These are phyloP conservation scores for Mycena polygramma DNA, from an alignment of 768 basidiomycete species.

Conservation along the genomic window DNA sequence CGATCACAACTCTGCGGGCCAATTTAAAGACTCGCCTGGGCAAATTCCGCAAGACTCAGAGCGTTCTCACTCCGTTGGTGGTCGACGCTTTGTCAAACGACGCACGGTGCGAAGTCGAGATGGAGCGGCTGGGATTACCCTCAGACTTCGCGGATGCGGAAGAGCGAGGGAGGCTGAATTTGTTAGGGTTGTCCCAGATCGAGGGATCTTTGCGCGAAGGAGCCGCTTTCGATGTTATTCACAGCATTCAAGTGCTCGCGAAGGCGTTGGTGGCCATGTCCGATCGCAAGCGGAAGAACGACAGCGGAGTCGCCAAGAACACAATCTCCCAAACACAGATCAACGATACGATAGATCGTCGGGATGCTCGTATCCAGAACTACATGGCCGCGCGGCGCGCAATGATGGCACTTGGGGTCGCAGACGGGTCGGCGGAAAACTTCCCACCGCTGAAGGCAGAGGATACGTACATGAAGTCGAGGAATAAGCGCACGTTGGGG, in stretches of 20 bases:
- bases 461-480: constrained; percentile 26
- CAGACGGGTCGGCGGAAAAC: background rate
- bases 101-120: too few relatives aligned
- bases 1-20: background rate
- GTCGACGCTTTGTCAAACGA: too few relatives aligned
- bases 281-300: constrained; percentile 13
- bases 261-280: background rate
- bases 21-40: too few relatives aligned
- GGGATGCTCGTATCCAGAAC: background rate
- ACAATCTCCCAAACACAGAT: background rate
- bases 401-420: background rate
- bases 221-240: constrained; percentile 7
- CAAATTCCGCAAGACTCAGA: too few relatives aligned
- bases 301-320: constrained; percentile 1
- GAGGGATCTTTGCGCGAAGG: constrained; percentile 11
- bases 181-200: background rate
- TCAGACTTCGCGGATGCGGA: background rate
- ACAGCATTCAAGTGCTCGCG: background rate
- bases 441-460: constrained; percentile 1
- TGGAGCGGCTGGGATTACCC: background rate
- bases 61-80: too few relatives aligned
- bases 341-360: background rate
- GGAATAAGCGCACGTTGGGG: constrained; percentile 8
- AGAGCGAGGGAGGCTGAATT: background rate
- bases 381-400: constrained; percentile 4